These are phyloP conservation scores for Fusarium burgessii DNA, from an alignment of 2,329 filamentous ascomycete species.

Conservation along the genomic window DNA sequence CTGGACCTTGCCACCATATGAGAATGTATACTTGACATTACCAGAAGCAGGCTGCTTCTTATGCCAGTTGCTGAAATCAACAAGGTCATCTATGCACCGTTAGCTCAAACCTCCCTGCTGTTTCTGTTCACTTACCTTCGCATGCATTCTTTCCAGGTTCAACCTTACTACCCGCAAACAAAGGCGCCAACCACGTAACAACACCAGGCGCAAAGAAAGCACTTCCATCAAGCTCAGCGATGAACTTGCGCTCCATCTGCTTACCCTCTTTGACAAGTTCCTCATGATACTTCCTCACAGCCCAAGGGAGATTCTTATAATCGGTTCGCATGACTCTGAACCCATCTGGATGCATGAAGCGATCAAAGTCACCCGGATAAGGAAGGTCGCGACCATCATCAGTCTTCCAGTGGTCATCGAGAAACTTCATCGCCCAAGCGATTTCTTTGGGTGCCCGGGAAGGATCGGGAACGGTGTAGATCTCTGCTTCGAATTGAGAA, in stretches of 20 bases:
- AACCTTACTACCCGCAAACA: conserved; percentile 27
- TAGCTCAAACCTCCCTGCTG: neutral
- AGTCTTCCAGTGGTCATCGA: conserved; percentile 30
- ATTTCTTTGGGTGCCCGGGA: conserved; percentile 14
- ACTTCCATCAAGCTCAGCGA: conserved; percentile 24
- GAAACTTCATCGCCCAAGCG: conserved; percentile 26
- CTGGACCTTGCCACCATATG: conserved; percentile 1
- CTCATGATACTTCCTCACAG: conserved; percentile 29
- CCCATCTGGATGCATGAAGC: conserved; percentile 26
- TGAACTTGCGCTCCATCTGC: conserved; percentile 27
- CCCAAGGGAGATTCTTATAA: conserved; percentile 28
- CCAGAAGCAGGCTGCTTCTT: neutral
- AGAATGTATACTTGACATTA: neutral
- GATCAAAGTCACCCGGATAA: conserved; percentile 28
- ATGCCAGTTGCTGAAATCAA: conserved; percentile 19
- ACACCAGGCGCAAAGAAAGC: conserved; percentile 36
- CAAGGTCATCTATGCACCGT: conserved; percentile 6
- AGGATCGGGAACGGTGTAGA: conserved; percentile 17
- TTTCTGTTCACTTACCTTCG: conserved; percentile 1
- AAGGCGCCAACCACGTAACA: conserved; percentile 23
- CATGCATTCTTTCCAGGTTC: conserved; percentile 20
- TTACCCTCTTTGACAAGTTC: conserved; percentile 17
- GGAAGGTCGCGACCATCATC: conserved; percentile 26
- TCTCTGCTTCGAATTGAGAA: conserved; percentile 19
- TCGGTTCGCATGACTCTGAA: conserved; percentile 25